These are phyloP conservation scores for Goniomonas avonlea DNA, from an alignment of 78 protist genomes.

Conservation along the genomic window DNA sequence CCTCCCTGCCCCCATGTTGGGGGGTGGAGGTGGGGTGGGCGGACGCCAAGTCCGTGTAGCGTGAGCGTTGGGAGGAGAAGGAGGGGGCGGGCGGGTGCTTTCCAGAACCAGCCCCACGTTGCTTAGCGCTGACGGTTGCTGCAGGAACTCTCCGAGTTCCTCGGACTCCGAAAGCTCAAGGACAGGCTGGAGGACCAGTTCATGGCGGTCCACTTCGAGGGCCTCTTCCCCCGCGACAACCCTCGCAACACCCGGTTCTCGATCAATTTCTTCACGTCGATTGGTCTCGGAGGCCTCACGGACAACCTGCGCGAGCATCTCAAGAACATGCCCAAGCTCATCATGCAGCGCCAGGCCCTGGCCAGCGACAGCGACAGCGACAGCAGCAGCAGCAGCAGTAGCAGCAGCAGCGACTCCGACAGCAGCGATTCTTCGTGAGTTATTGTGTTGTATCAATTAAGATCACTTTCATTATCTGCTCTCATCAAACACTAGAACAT, in stretches of 20 bases:
- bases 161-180: slow-evolving; percentile 63
- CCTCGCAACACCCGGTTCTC: slow-evolving; percentile 84
- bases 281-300: slow-evolving; percentile 84
- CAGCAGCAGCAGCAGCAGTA: neutral
- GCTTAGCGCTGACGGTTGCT: too few relatives aligned
- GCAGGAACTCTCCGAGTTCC: slow-evolving; percentile 71
- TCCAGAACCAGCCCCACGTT: too few relatives aligned
- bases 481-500: neutral
- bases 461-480: neutral
- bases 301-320: slow-evolving; percentile 68
- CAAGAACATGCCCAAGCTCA: slow-evolving; percentile 60
- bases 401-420: too few relatives aligned
- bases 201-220: slow-evolving; percentile 32
- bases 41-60: too few relatives aligned
- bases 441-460: neutral
- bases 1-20: neutral
- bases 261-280: slow-evolving; percentile 91
- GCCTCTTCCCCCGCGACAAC: slow-evolving; percentile 77
- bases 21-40: too few relatives aligned
- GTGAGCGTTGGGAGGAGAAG: too few relatives aligned
- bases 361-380: neutral
- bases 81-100: too few relatives aligned
- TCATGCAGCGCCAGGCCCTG: slow-evolving; percentile 23
- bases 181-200: slow-evolving; percentile 54
- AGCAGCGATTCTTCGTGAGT: neutral